Base-by-base conservation (phyloP, 2,329 filamentous ascomycete genomes). In the Trematosphaeria pertusa region DNA sequence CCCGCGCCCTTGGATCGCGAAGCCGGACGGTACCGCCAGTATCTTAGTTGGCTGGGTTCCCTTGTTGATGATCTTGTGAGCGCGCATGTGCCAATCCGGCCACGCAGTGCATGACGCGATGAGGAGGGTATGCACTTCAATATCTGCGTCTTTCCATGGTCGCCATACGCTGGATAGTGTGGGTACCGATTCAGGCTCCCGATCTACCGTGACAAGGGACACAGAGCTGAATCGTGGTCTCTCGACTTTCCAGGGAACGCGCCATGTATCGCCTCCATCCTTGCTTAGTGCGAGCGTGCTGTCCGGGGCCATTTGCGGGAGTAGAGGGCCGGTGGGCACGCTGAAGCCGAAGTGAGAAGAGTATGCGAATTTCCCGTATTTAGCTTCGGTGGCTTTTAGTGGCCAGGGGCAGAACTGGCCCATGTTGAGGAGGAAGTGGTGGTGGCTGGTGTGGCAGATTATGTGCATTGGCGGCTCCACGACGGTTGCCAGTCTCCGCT, bases 391-490 rank as follows among this genome's bases (percentile, higher is more conserved):
- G 0, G 67, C 65, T 50, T 70, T 70, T 9, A 70, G 50, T 3
- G 67, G 67, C 67, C 67, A 70, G 11, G 67, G 65, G 26, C 67
- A 70, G 35, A 67, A 70, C 14, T 70, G 67, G 1, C 67, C 65
- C 7, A 48, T 51, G 3, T 65, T 69, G 4, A 70, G 51, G 4
- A 70, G 61, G 28, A 60, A 69, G 24, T 69, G 65, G 39, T 70
- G 67, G 8, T 60, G 55, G n/a, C 45, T 39, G 4, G 54, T 56
- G n/a, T 75, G 73, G 59, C 75, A 77, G 0, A 80, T 18, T 1
- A 81, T 77, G 9, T 81, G 78, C 49, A 71, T 65, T 0, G 79
- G 73, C 5, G 69, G 52, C 15, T 58, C 48, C 7, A 69, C 36
- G 7, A 50, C 35, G 5, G 9, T 47, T 32, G 14, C 43, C n/a